Evolutionary conservation across 1,139 yeast species (phyloP).

Genomic region (Nematodospora anomalae): DNA sequence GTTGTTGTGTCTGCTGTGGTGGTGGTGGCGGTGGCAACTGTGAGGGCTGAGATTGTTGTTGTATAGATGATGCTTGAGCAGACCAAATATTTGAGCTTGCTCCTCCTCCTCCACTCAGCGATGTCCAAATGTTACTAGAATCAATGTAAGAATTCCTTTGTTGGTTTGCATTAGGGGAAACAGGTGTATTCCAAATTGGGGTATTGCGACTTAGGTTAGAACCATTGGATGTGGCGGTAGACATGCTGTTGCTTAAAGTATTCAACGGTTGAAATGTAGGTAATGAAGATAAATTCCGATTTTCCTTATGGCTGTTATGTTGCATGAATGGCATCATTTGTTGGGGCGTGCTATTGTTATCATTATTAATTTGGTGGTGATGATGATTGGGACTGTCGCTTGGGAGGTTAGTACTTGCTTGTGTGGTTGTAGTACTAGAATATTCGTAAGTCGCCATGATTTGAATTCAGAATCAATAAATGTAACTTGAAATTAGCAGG

Average conservation of each 20-base stretch:
- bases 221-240: conserved; percentile 2
- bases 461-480: too few species aligned
- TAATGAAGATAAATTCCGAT: background rate
- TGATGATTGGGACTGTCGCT: too few species aligned
- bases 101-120: background rate
- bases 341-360: background rate
- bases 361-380: conserved; percentile 2
- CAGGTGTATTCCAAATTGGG: background rate
- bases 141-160: conserved; percentile 7
- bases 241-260: background rate
- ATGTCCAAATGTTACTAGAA: conserved; percentile 10
- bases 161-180: background rate
- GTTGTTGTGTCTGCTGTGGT: background rate
- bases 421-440: too few species aligned
- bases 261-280: background rate
- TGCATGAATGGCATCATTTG: conserved; percentile 3
- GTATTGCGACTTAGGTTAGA: background rate
- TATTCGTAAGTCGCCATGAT: conserved; percentile 2
- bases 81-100: conserved; percentile 6
- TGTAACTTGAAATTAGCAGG: too few species aligned
- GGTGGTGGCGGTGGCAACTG: conserved; percentile 2
- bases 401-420: too few species aligned
- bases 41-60: background rate
- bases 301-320: conserved; percentile 6
- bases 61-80: background rate